Evolutionary conservation across 2,329 filamentous ascomycete species (phyloP).

Genomic region (Cadophora sp.): DNA sequence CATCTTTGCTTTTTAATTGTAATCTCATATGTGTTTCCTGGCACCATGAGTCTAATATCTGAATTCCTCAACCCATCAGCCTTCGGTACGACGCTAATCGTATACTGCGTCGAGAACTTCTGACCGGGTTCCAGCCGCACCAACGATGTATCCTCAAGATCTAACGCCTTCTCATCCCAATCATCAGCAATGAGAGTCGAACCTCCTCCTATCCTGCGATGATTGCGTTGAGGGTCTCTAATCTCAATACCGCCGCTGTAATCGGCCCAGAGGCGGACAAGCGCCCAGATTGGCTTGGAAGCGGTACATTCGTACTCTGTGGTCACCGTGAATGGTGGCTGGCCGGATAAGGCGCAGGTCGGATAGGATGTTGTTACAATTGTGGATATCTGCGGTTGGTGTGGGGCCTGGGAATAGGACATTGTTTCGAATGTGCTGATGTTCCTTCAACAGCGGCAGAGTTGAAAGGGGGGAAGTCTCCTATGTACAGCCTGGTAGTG

Average conservation of each 20-base stretch:
- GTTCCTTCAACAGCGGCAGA: conserved; percentile 1
- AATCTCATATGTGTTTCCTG: conserved; percentile 4
- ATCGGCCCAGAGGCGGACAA: conserved; percentile 7
- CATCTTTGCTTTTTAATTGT: conserved; percentile 4
- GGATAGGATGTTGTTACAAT: conserved; percentile 4
- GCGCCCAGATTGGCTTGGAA: conserved; percentile 10
- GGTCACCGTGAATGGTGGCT: conserved; percentile 4
- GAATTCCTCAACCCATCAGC: conserved; percentile 9
- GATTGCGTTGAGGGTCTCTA: conserved; percentile 10
- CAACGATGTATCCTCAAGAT: conserved; percentile 8
- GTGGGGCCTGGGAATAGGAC: background rate
- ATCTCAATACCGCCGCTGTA: conserved; percentile 8
- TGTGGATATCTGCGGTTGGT: background rate
- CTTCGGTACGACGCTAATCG: conserved; percentile 9
- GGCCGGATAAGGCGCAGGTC: background rate
- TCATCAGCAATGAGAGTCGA: conserved; percentile 13
- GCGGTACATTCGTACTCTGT: conserved; percentile 5
- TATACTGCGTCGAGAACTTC: conserved; percentile 9
- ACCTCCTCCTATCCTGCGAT: conserved; percentile 9
- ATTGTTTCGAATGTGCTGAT: background rate
- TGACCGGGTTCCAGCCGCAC: conserved; percentile 11
- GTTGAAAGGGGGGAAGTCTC: background rate
- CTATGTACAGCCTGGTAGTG: too few relatives aligned
- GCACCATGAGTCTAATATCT: conserved; percentile 2
- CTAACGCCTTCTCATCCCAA: conserved; percentile 8